These are phyloP conservation scores for Eurotiales sp. DNA, from an alignment of 2,329 filamentous ascomycete species.

Conservation along the genomic window DNA sequence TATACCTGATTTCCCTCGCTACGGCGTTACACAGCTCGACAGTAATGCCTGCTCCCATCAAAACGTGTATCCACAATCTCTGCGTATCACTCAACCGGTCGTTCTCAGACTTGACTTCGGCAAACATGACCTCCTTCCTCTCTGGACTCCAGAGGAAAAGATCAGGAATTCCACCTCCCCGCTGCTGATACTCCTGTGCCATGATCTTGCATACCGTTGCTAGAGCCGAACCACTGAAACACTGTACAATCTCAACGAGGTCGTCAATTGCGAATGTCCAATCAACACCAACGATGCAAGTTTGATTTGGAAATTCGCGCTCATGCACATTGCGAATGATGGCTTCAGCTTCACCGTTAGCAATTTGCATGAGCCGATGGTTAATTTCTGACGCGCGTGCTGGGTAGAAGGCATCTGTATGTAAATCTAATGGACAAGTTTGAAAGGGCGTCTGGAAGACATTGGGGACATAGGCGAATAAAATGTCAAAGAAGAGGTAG, in stretches of 20 bases:
- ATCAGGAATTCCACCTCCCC: constrained; percentile 89
- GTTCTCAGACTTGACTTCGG: constrained; percentile 78
- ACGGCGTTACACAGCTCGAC: constrained; percentile 75
- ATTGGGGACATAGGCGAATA: constrained; percentile 91
- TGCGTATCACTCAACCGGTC: constrained; percentile 95
- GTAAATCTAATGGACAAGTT: constrained; percentile 85
- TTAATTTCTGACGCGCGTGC: constrained; percentile 87
- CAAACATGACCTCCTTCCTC: constrained; percentile 66
- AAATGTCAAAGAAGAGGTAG: constrained; percentile 87
- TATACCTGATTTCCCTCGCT: constrained; percentile 50
- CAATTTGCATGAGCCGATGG: constrained; percentile 76
- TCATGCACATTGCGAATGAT: constrained; percentile 68
- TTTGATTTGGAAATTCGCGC: constrained; percentile 64
- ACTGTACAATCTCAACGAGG: constrained; percentile 70
- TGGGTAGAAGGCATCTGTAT: constrained; percentile 88
- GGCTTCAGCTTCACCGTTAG: constrained; percentile 69
- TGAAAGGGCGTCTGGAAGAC: constrained; percentile 97
- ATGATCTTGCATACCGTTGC: constrained; percentile 87
- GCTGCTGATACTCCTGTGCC: constrained; percentile 86
- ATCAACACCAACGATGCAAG: constrained; percentile 85
- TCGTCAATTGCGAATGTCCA: constrained; percentile 84
- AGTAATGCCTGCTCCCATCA: constrained; percentile 76
- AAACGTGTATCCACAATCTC: constrained; percentile 91
- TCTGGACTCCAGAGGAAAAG: constrained; percentile 76
- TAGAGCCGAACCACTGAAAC: constrained; percentile 76